Evolutionary conservation across 2,329 filamentous ascomycete genomes (phyloP), one percentile per base, ranked within the genome.

Genomic region (Colletotrichum paranaense): DNA sequence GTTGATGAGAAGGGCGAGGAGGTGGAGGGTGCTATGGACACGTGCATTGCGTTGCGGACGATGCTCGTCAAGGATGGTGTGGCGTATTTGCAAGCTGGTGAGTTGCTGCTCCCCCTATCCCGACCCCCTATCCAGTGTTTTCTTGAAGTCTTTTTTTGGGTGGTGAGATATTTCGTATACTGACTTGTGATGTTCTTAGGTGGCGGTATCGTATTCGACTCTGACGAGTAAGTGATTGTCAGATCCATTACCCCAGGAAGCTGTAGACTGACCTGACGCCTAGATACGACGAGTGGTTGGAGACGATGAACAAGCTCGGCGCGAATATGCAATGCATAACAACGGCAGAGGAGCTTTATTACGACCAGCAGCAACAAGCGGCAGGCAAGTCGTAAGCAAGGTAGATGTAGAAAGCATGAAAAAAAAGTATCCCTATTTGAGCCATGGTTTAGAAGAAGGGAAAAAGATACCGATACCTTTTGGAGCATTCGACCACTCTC

Each of bases 141-240:
- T 5, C 26, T 26, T 26, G 4, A 26, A 26, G 26, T 26, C 5
- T 7, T 7, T n/a, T 46, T 46, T 32, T 32, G 30, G 11, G 16
- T 14, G 14, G 14, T 11, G 16, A 35, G 24, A 11, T 28, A 4
- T 16, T 58, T 12, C 2, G 59, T 5, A 67, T 32, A 46, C 60
- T 74, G 32, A 73, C 53, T 35, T 62, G 38, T 35, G 42, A 49
- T 6, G 11, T 12, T 26, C 35, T 56, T 67, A 90, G 90, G 93
- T 16, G 95, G 95, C 46, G 95, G 95, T 35, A 98, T 98, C 79
- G 95, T 98, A 56, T 98, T 96, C 80, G 97, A 98, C 83, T 97
- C 94, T 53, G 95, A 97, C 80, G 93, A 88, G 77, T 74, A 46
- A 68, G 72, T 68, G 5, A 1, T 28, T 28, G 5, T 28, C 28